phyloP scores from a whole-genome alignment of 352 stramenopile genomes.

The Phytophthora fragariaefolia region DNA sequence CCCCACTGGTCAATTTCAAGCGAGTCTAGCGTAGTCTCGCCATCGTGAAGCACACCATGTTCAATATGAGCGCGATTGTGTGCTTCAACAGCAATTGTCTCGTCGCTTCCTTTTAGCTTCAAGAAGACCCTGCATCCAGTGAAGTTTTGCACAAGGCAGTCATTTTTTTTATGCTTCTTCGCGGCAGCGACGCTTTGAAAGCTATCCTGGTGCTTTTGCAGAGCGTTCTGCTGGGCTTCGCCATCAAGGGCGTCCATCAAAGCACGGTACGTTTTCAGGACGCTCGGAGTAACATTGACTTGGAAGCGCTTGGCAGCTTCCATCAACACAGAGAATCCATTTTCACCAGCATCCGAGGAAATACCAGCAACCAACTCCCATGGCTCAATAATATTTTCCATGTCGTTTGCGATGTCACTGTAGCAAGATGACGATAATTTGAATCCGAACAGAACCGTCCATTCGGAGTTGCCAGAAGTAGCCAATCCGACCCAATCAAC shows the following conservation, averaged over 20 bases:
- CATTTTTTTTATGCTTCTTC: conserved; percentile 46
- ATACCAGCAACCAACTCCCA: conserved; percentile 69
- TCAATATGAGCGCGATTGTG: conserved; percentile 60
- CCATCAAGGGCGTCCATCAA: conserved; percentile 81
- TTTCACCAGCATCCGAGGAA: conserved; percentile 60
- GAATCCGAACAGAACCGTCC: conserved; percentile 67
- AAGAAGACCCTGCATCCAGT: conserved; percentile 68
- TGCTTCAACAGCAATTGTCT: conserved; percentile 48
- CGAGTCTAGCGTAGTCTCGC: conserved; percentile 47
- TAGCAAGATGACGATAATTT: conserved; percentile 77
- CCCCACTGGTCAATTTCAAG: conserved; percentile 75
- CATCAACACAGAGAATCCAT: conserved; percentile 65
- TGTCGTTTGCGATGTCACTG: conserved; percentile 68
- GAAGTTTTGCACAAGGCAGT: conserved; percentile 78
- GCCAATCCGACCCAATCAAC: conserved; percentile 62
- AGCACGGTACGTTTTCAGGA: conserved; percentile 79
- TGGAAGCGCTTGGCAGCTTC: conserved; percentile 78
- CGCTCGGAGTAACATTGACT: conserved; percentile 74
- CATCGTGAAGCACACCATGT: conserved; percentile 46
- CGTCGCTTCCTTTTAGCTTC: conserved; percentile 54
- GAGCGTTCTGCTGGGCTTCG: conserved; percentile 60
- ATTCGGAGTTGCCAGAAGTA: conserved; percentile 63
- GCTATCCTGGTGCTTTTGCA: conserved; percentile 73
- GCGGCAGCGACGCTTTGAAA: conserved; percentile 47
- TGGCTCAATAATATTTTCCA: conserved; percentile 79